Percentiles rank a stretch among this genome's conserved stretches.
These are phyloP conservation scores for Alternaria tenuissima DNA, from an alignment of 2,329 filamentous ascomycete species.

Conservation along the genomic window DNA sequence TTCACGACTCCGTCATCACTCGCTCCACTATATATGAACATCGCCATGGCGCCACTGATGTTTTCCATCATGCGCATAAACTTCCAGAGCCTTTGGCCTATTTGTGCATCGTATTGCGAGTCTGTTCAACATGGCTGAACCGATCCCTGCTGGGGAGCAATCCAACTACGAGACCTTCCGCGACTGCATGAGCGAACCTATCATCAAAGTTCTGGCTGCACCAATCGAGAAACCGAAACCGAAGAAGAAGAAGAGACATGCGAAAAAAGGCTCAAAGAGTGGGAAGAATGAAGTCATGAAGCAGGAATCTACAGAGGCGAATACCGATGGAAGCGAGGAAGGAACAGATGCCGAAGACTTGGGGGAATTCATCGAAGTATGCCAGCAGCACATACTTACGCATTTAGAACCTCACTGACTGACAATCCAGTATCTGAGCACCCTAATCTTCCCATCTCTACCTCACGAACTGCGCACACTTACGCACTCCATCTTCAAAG, in stretches of 20 bases:
- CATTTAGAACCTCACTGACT: conserved; percentile 2
- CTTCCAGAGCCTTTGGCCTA: background rate
- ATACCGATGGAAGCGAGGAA: conserved; percentile 29
- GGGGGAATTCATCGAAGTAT: conserved; percentile 77
- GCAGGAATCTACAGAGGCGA: conserved; percentile 13
- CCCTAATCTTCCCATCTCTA: conserved; percentile 72
- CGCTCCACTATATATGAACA: conserved; percentile 24
- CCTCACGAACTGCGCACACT: conserved; percentile 69
- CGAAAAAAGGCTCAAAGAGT: conserved; percentile 43
- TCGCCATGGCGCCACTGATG: conserved; percentile 17
- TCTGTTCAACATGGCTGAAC: conserved; percentile 36
- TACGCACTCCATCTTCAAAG: conserved; percentile 65
- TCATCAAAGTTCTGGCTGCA: conserved; percentile 68
- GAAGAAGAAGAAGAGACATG: conserved; percentile 57
- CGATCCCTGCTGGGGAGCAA: conserved; percentile 49
- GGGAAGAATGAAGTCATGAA: conserved; percentile 20
- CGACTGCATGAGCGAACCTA: conserved; percentile 74
- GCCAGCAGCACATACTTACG: background rate
- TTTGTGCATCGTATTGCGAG: background rate
- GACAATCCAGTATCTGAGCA: conserved; percentile 68
- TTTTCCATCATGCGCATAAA: conserved; percentile 9
- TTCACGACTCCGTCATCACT: conserved; percentile 33
- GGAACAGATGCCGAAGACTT: conserved; percentile 69
- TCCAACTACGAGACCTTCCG: conserved; percentile 74
- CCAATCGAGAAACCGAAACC: conserved; percentile 53